These are phyloP conservation scores for Boechera retrofracta DNA, from an alignment of 345 rosid genomes.

Conservation along the genomic window DNA sequence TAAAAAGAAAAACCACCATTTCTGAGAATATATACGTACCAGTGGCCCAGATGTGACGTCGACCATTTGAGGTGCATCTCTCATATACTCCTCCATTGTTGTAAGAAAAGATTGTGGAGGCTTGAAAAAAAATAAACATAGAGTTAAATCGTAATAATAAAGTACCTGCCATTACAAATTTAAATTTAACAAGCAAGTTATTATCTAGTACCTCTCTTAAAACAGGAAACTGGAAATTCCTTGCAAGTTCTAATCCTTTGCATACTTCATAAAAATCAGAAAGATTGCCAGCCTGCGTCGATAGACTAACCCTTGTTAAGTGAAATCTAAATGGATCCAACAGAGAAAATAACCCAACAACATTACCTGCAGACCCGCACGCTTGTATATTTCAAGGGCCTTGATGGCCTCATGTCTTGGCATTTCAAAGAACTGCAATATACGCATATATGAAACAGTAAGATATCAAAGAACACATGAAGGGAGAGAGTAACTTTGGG, in stretches of 20 bases:
- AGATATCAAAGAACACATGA: conserved; percentile 8
- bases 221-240: conserved; percentile 88
- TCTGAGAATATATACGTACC: conserved; percentile 54
- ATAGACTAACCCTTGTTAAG: conserved; percentile 9
- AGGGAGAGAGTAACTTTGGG: conserved; percentile 32
- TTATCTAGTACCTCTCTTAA: conserved; percentile 70
- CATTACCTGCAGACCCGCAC: conserved; percentile 79
- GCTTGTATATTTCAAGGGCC: conserved; percentile 70
- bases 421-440: conserved; percentile 68
- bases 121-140: conserved; percentile 48
- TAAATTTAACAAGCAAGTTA: conserved; percentile 16
- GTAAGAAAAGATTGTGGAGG: conserved; percentile 79
- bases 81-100: conserved; percentile 49
- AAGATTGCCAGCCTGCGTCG: conserved; percentile 70
- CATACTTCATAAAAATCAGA: conserved; percentile 84
- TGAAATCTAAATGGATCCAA: conserved; percentile 14
- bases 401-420: conserved; percentile 75
- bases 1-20: background rate
- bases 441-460: conserved; percentile 26
- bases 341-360: conserved; percentile 11
- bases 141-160: background rate
- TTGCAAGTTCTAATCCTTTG: conserved; percentile 87
- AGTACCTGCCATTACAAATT: background rate
- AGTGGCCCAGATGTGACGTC: conserved; percentile 57
- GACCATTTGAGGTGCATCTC: conserved; percentile 46